Percentiles rank a stretch among this genome's conserved stretches.
Conservation (phyloP, 2,329 filamentous ascomycete species). For the Paracorniculantispora psalliotae region DNA sequence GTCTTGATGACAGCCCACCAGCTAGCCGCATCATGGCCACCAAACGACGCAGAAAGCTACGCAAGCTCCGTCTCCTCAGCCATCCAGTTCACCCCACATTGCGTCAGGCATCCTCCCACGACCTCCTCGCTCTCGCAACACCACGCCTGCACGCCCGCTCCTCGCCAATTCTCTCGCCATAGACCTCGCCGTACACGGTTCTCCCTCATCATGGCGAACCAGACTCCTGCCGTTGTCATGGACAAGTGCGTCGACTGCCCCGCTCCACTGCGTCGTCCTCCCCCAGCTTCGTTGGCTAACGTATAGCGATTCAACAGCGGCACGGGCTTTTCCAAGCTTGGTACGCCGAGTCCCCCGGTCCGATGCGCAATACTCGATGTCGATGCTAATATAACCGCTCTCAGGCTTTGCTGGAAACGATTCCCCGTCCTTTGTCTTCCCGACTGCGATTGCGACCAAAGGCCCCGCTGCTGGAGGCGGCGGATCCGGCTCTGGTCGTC, state of each 20-base stretch:
- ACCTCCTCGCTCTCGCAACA: slow-evolving; percentile 4
- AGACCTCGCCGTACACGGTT: slow-evolving; percentile 17
- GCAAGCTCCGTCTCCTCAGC: slow-evolving; percentile 14
- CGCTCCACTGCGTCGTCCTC: slow-evolving; percentile 18
- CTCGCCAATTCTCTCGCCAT: slow-evolving; percentile 11
- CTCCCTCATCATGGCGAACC: slow-evolving; percentile 70
- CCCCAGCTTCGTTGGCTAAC: slow-evolving; percentile 23
- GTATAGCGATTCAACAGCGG: slow-evolving; percentile 58
- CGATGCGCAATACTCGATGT: background rate
- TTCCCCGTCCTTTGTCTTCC: slow-evolving; percentile 98
- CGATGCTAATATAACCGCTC: background rate
- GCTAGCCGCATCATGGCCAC: slow-evolving; percentile 4
- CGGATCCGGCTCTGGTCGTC: slow-evolving; percentile 79
- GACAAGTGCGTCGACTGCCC: slow-evolving; percentile 80
- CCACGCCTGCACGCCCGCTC: background rate
- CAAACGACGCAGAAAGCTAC: slow-evolving; percentile 8
- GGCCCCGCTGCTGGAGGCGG: slow-evolving; percentile 64
- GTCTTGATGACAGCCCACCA: background rate
- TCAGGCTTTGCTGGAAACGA: slow-evolving; percentile 97
- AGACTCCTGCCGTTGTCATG: slow-evolving; percentile 99
- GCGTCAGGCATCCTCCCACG: slow-evolving; percentile 11
- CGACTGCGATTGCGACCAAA: slow-evolving; percentile 96
- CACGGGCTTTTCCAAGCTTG: slow-evolving; percentile 98
- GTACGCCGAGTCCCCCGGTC: slow-evolving; percentile 46
- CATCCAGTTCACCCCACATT: slow-evolving; percentile 14